Base-by-base conservation (phyloP, 169 alveolate genomes). In the Eimeria necatrix region DNA sequence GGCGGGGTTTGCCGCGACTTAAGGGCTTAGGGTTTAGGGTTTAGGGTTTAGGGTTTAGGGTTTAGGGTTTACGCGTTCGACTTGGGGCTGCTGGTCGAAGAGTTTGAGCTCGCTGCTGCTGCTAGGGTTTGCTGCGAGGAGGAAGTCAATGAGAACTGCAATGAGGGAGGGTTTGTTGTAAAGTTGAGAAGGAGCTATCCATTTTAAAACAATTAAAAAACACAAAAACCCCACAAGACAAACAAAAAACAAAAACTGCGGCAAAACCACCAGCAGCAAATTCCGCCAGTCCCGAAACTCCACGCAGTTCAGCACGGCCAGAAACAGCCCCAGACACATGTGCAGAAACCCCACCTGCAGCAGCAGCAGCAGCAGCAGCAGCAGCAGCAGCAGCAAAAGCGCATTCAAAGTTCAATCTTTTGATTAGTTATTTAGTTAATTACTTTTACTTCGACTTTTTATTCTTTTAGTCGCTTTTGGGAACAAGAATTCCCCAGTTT, bases 221-320 rank as follows among this genome's bases (percentile, higher is more conserved):
- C 96, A 98, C 98, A 99, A 98, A 96, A 99, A 99, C 4, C 99
- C 99, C 91, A 99, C 98, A 26, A 99, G 97, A 51, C 98, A 94
- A 41, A 98, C 91, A 98, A 99, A 96, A 96, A 99, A 97, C 26
- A 99, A 96, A 49, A 99, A 91, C 97, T 99, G 99, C 46, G 99
- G 99, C 48, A 99, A 81, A 96, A 98, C 99, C 96, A 99, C 99
- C 92, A 98, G 99, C 78, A 98, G 89, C 92, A 99, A 98, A 94
- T 98, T 99, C 76, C 98, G 85, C 81, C 95, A 96, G 71, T 96
- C 97, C 85, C 97, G 96, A 95, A 98, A 98, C 95, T 98, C 97
- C 51, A 98, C 83, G 22, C 99, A 98, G 91, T 99, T 99, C 68
- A 52, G n/a, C 73, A 74, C 99, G 97, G 98, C 98, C 95, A 98